These are phyloP conservation scores for Exophiala phaeomuriformis DNA, from an alignment of 2,329 filamentous ascomycete species.

Conservation along the genomic window DNA sequence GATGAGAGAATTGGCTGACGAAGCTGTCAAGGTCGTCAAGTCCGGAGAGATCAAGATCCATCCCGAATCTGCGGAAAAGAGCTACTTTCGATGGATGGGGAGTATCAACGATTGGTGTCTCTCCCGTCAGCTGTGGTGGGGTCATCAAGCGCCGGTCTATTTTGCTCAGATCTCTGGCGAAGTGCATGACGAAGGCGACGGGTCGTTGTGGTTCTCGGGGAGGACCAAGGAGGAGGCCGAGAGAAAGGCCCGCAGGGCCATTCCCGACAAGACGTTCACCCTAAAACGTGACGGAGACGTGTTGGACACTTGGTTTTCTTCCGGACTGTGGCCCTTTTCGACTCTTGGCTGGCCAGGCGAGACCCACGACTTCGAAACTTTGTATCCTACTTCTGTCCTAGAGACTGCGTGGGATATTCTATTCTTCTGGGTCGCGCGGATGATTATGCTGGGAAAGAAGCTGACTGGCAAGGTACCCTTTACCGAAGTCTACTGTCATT, in stretches of 20 bases:
- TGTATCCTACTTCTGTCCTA: constrained; percentile 80
- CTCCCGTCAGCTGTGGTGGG: constrained; percentile 93
- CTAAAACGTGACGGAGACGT: constrained; percentile 83
- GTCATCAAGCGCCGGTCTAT: constrained; percentile 91
- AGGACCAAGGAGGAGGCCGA: constrained; percentile 71
- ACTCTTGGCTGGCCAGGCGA: constrained; percentile 87
- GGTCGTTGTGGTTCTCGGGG: constrained; percentile 72
- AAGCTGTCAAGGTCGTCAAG: constrained; percentile 72
- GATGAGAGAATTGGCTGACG: constrained; percentile 75
- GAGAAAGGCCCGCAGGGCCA: constrained; percentile 71
- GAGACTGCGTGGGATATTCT: constrained; percentile 97
- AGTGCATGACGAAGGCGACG: constrained; percentile 41
- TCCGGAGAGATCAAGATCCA: constrained; percentile 76
- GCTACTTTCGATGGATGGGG: constrained; percentile 81
- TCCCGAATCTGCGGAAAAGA: constrained; percentile 74
- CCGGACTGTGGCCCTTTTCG: constrained; percentile 88
- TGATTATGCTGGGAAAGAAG: constrained; percentile 92
- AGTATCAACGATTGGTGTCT: constrained; percentile 93
- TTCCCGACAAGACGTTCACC: constrained; percentile 71
- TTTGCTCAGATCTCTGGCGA: constrained; percentile 74
- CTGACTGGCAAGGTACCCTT: constrained; percentile 88
- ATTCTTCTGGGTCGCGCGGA: constrained; percentile 89
- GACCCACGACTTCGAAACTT: constrained; percentile 67
- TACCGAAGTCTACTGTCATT: constrained; percentile 92
- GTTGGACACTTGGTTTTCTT: constrained; percentile 94